These are phyloP conservation scores for Cytospora piceicola DNA, from an alignment of 2,329 filamentous ascomycete species.

Conservation along the genomic window DNA sequence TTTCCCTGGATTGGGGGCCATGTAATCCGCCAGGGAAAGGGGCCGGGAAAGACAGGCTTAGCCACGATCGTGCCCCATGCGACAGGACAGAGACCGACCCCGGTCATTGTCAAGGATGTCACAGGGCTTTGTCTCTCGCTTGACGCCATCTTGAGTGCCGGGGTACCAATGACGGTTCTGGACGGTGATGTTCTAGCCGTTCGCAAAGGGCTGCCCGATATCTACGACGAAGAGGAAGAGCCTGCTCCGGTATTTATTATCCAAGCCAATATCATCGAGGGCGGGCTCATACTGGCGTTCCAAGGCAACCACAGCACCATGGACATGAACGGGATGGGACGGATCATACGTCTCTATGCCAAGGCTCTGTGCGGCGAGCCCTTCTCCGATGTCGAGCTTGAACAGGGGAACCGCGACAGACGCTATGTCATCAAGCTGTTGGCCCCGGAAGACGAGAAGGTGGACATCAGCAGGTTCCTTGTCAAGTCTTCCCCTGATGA, in stretches of 20 bases:
- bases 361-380: conserved; percentile 20
- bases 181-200: conserved; percentile 14
- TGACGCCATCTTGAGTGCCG: conserved; percentile 11
- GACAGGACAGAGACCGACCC: conserved; percentile 5
- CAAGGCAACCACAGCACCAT: conserved; percentile 32
- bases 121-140: conserved; percentile 14
- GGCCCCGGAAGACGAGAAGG: conserved; percentile 7
- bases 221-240: conserved; percentile 17
- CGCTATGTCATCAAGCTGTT: conserved; percentile 18
- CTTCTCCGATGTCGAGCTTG: conserved; percentile 11
- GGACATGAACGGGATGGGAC: conserved; percentile 34
- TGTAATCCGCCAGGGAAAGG: conserved; percentile 20
- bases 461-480: conserved; percentile 12
- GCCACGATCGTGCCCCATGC: conserved; percentile 20
- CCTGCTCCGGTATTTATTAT: conserved; percentile 26
- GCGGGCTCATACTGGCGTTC: conserved; percentile 33
- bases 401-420: conserved; percentile 23
- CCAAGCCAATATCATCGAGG: conserved; percentile 33
- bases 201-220: conserved; percentile 18
- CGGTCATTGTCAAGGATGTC: conserved; percentile 16
- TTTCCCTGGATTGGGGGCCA: conserved; percentile 28
- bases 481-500: neutral
- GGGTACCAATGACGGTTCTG: conserved; percentile 21
- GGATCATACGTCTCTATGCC: conserved; percentile 27
- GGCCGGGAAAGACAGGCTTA: conserved; percentile 18